Percentiles rank a stretch among this genome's conserved stretches.
These are phyloP conservation scores for Gynostemma pentaphyllum DNA, from an alignment of 306 rosid species.

Conservation along the genomic window DNA sequence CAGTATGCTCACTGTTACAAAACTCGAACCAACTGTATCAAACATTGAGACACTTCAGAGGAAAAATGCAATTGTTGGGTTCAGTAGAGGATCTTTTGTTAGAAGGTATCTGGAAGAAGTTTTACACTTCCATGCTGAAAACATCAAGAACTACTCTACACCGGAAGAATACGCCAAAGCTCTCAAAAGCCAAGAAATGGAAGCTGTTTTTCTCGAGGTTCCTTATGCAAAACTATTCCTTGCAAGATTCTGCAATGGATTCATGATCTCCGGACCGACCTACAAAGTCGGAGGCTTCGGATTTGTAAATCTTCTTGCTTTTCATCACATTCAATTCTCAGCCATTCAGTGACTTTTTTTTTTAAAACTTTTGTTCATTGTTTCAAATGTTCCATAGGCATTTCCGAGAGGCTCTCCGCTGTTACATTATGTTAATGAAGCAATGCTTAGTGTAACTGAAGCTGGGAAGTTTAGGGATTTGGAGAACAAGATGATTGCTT, in stretches of 20 bases:
- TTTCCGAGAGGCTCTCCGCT: constrained; percentile 26
- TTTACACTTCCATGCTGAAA: not conserved
- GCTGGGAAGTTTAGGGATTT: constrained; percentile 13
- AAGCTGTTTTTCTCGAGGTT: constrained; percentile 30
- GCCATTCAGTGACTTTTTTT: not conserved
- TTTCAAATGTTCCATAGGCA: constrained; percentile 15
- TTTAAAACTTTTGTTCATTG: not conserved
- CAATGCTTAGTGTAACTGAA: constrained; percentile 23
- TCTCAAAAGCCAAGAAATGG: constrained; percentile 26
- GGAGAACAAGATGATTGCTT: constrained; percentile 27
- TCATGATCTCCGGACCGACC: constrained; percentile 21
- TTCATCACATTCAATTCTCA: not conserved
- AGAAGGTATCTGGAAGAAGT: constrained; percentile 13
- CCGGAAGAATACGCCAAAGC: constrained; percentile 23
- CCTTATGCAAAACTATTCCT: constrained; percentile 34
- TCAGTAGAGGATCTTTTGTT: constrained; percentile 21
- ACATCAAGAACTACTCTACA: constrained; percentile 8
- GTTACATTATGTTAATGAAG: constrained; percentile 19
- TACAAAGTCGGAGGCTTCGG: constrained; percentile 39
- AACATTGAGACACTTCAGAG: constrained; percentile 17
- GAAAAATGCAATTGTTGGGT: constrained; percentile 24
- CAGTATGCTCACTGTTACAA: constrained; percentile 33
- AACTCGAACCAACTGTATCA: constrained; percentile 24
- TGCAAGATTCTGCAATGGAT: constrained; percentile 29
- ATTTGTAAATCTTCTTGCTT: constrained; percentile 12